phyloP scores from a whole-genome alignment of 371 early-diverging fungal genomes.

The Umbelopsis sp. region DNA sequence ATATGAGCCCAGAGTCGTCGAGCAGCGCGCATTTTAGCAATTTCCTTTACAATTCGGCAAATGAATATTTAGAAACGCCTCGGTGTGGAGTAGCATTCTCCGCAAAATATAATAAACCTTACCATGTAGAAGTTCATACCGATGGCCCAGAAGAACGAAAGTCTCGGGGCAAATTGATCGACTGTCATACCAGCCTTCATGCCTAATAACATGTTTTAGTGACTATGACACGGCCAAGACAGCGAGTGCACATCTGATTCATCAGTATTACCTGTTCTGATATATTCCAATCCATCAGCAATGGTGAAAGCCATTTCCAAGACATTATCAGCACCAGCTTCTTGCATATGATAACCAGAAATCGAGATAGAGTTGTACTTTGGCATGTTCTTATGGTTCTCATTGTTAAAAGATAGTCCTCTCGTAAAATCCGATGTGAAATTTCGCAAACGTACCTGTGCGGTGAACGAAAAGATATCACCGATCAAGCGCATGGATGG shows the following conservation, averaged over 20 bases:
- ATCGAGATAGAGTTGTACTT: constrained; percentile 91
- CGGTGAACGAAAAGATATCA: constrained; percentile 84
- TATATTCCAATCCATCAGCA: constrained; percentile 86
- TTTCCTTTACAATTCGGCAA: constrained; percentile 50
- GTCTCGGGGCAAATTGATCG: constrained; percentile 84
- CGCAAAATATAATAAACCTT: not conserved
- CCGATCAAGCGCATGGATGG: constrained; percentile 85
- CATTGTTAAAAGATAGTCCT: not conserved
- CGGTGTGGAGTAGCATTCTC: too few species aligned
- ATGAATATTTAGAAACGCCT: not conserved
- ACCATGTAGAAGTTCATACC: constrained; percentile 94
- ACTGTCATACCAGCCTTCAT: constrained; percentile 82
- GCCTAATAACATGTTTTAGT: constrained; percentile 42
- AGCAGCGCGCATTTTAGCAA: constrained; percentile 88
- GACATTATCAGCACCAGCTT: constrained; percentile 85
- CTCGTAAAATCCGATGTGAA: not conserved
- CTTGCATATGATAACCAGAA: constrained; percentile 90
- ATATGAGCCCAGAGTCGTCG: constrained; percentile 81
- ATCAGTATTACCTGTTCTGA: constrained; percentile 54
- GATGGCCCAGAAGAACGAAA: constrained; percentile 90
- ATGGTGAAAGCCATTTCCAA: constrained; percentile 87
- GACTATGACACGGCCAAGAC: not conserved
- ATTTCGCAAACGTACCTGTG: constrained; percentile 45
- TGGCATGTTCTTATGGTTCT: constrained; percentile 70
- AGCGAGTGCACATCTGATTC: not conserved